phyloP scores from a whole-genome alignment of 2,329 filamentous ascomycete genomes.

The Phialophora tarda region DNA sequence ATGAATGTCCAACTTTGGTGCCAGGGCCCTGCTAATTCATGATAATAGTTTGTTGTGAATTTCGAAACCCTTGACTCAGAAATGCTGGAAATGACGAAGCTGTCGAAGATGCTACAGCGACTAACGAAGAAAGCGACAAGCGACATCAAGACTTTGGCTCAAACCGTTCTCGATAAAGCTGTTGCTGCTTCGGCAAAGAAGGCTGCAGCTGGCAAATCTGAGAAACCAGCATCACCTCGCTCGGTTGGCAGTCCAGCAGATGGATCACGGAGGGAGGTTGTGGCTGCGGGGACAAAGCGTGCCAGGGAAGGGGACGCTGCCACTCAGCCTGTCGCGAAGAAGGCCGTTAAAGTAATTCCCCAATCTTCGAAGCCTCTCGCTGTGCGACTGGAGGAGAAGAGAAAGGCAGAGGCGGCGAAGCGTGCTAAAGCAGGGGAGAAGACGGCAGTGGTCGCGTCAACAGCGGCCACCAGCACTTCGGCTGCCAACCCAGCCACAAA shows the following conservation, averaged over 20 bases:
- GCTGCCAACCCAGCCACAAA: slow-evolving; percentile 41
- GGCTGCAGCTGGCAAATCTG: slow-evolving; percentile 47
- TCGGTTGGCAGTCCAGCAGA: slow-evolving; percentile 26
- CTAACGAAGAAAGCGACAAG: slow-evolving; percentile 65
- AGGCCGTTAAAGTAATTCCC: slow-evolving; percentile 44
- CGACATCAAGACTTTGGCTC: slow-evolving; percentile 61
- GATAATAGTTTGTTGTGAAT: slow-evolving; percentile 56
- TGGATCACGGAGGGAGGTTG: slow-evolving; percentile 23
- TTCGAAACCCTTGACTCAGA: slow-evolving; percentile 65
- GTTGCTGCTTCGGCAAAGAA: slow-evolving; percentile 50
- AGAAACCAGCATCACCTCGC: slow-evolving; percentile 44
- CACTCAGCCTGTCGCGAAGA: slow-evolving; percentile 47
- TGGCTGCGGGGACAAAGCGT: slow-evolving; percentile 26
- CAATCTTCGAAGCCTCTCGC: slow-evolving; percentile 41
- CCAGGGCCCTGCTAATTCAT: slow-evolving; percentile 37
- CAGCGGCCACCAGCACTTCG: slow-evolving; percentile 18
- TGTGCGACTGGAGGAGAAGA: slow-evolving; percentile 38
- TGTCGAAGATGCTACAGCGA: slow-evolving; percentile 62
- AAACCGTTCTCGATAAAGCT: slow-evolving; percentile 60
- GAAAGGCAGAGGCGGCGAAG: slow-evolving; percentile 33
- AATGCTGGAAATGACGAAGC: slow-evolving; percentile 64
- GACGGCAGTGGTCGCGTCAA: slow-evolving; percentile 10
- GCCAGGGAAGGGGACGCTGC: slow-evolving; percentile 29
- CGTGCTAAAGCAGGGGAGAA: slow-evolving; percentile 30
- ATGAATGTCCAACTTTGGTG: slow-evolving; percentile 7